Evolutionary conservation across 345 rosid species (phyloP).

Genomic region (Moringa oleifera): DNA sequence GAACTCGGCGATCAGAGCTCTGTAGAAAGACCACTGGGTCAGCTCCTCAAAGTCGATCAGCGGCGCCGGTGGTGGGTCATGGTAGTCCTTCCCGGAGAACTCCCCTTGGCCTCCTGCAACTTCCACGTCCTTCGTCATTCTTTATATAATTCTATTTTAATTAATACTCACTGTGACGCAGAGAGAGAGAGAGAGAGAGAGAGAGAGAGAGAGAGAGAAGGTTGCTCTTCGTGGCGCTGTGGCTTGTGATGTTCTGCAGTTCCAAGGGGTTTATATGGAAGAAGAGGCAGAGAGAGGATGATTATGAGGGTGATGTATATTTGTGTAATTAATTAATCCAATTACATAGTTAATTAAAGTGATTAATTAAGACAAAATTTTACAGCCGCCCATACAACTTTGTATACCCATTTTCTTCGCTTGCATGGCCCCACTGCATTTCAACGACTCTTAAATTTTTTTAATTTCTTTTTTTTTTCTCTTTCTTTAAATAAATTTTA

Average conservation of each 20-base stretch:
- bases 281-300: not conserved
- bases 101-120: conserved; percentile 30
- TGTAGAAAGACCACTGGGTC: conserved; percentile 61
- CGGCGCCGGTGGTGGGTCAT: conserved; percentile 71
- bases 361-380: no score
- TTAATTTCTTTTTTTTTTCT: not conserved
- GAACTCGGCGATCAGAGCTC: conserved; percentile 80
- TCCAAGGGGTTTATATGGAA: conserved; percentile 19
- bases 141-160: no score
- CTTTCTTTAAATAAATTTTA: no score
- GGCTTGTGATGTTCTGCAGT: no score
- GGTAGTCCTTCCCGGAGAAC: conserved; percentile 54
- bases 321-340: not conserved
- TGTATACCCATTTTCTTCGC: conserved; percentile 10
- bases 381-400: conserved; percentile 31
- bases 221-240: no score
- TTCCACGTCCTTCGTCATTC: conserved; percentile 53
- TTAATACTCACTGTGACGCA: not conserved
- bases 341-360: conserved; percentile 14
- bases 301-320: no score
- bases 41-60: conserved; percentile 57
- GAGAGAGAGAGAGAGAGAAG: no score
- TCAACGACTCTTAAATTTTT: conserved; percentile 1
- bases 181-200: no score
- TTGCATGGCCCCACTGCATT: conserved; percentile 23